These are phyloP conservation scores for Echria macrotheca DNA, from an alignment of 495 filamentous ascomycete species.

Conservation along the genomic window DNA sequence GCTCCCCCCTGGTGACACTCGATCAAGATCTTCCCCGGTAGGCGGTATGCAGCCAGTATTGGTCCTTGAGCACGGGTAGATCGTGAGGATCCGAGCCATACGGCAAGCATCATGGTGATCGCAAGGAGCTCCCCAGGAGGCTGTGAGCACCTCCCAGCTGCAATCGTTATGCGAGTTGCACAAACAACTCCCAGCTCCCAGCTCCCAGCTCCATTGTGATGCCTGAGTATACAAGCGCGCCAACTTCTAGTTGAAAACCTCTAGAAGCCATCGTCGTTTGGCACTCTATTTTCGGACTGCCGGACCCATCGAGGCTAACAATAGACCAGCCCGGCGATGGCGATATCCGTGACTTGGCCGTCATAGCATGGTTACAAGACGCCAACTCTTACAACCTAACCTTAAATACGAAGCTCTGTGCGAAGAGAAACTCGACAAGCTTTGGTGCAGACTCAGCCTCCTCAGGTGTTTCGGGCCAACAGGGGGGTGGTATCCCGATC, in stretches of 20 bases:
- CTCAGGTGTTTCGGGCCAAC: conserved; percentile 1
- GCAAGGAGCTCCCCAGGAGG: neutral
- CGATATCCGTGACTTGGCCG: conserved; percentile 1
- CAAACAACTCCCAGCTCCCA: too few species aligned
- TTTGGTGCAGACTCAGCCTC: neutral
- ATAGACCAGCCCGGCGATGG: neutral
- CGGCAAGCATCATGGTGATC: conserved; percentile 2
- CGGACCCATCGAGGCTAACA: neutral
- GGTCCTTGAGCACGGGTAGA: neutral
- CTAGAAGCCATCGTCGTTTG: too few species aligned
- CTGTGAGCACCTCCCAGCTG: too few species aligned
- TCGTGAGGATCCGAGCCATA: conserved; percentile 6
- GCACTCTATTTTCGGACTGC: neutral
- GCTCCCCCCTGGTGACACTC: too few species aligned
- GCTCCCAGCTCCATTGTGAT: neutral
- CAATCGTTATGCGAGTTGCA: too few species aligned
- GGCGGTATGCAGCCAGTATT: too few species aligned
- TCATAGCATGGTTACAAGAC: neutral
- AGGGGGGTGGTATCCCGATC: neutral
- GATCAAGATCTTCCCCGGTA: neutral
- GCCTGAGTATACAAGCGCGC: neutral
- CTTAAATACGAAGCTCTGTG: conserved; percentile 2
- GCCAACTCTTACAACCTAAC: neutral
- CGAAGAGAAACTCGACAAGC: conserved; percentile 4
- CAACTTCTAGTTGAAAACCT: neutral